Percentiles rank a stretch among this genome's conserved stretches.
Evolutionary conservation across 2,329 filamentous ascomycete genomes (phyloP).

Genomic region (Aspergillus caelatus): DNA sequence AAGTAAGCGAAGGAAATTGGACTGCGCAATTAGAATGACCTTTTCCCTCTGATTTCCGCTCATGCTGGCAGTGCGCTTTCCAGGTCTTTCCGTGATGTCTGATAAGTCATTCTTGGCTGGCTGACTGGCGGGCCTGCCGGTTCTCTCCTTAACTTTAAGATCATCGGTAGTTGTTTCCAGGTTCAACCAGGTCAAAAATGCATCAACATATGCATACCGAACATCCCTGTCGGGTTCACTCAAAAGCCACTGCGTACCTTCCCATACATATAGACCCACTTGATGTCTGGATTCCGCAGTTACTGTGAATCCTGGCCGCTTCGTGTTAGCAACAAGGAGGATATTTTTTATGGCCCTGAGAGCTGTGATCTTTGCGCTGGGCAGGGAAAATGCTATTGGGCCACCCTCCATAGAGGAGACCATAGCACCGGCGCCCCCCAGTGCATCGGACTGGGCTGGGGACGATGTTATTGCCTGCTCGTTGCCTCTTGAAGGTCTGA

Average conservation of each 20-base stretch:
- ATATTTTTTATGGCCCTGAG: constrained; percentile 82
- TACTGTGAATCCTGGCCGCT: constrained; percentile 60
- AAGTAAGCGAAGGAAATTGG: constrained; percentile 78
- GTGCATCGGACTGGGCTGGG: constrained; percentile 53
- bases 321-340: constrained; percentile 76
- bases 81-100: constrained; percentile 43
- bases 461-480: constrained; percentile 49
- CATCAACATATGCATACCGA: constrained; percentile 81
- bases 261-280: constrained; percentile 84
- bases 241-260: constrained; percentile 92
- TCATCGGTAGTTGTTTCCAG: constrained; percentile 74
- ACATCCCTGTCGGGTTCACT: constrained; percentile 78
- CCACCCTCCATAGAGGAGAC: constrained; percentile 38
- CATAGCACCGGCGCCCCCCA: constrained; percentile 50
- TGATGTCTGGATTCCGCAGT: constrained; percentile 70
- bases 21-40: constrained; percentile 54
- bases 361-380: constrained; percentile 64
- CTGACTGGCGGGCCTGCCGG: constrained; percentile 48
- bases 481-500: constrained; percentile 65
- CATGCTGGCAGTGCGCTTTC: constrained; percentile 69
- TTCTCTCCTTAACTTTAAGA: constrained; percentile 63
- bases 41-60: constrained; percentile 63
- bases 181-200: constrained; percentile 80
- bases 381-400: constrained; percentile 60
- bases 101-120: constrained; percentile 47